These are phyloP conservation scores for Aurifilum marmelostoma DNA, from an alignment of 2,329 filamentous ascomycete species.

Conservation along the genomic window DNA sequence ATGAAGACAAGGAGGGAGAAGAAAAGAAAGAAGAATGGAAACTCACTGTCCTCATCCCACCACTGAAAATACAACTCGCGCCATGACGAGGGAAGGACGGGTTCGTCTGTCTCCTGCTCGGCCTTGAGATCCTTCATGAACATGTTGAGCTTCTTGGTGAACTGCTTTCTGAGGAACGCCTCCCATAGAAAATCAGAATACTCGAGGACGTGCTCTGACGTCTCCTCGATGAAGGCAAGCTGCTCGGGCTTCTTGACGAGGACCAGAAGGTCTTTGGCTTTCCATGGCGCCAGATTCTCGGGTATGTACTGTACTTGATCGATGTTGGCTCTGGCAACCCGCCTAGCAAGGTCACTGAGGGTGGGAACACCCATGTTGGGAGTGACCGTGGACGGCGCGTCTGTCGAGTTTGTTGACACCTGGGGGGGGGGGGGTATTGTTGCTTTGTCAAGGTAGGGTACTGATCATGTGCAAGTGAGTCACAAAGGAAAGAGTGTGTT, in stretches of 20 bases:
- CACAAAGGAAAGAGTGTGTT: not conserved
- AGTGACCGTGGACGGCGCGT: no score
- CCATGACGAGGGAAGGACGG: slow-evolving; percentile 64
- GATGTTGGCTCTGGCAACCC: not conserved
- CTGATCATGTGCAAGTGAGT: not conserved
- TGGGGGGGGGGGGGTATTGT: not conserved
- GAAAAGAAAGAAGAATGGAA: no score
- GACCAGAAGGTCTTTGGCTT: slow-evolving; percentile 69
- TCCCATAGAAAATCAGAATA: slow-evolving; percentile 73
- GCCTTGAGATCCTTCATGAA: slow-evolving; percentile 41
- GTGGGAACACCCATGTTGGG: not conserved
- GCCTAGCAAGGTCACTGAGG: not conserved
- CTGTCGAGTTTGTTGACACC: no score
- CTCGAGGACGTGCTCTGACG: slow-evolving; percentile 75
- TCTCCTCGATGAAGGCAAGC: slow-evolving; percentile 72
- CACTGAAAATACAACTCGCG: slow-evolving; percentile 41
- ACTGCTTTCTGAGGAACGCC: slow-evolving; percentile 76
- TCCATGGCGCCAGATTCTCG: slow-evolving; percentile 49
- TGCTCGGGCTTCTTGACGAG: slow-evolving; percentile 75
- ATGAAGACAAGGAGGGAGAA: no score
- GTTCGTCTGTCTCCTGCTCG: slow-evolving; percentile 65
- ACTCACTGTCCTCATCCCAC: slow-evolving; percentile 31
- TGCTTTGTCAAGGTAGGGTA: not conserved
- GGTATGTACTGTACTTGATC: slow-evolving; percentile 9
- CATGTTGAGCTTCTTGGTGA: slow-evolving; percentile 64